A percentile compares a stretch with the other conserved stretches of the same genome.
phyloP scores from a whole-genome alignment of 768 basidiomycete genomes.

The Boletus patriciae region DNA sequence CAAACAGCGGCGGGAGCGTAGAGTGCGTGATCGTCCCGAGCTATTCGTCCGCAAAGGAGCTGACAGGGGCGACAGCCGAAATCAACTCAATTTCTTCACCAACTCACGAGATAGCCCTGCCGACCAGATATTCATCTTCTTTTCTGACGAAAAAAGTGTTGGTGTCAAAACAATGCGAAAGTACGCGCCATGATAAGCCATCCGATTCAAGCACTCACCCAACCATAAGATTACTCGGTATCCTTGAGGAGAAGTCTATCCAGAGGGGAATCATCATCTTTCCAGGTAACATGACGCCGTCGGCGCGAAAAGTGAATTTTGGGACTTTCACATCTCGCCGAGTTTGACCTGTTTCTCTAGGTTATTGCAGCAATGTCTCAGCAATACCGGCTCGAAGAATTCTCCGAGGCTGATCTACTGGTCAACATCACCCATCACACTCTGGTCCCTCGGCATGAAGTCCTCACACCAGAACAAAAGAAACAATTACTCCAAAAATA shows the following conservation, averaged over 20 bases:
- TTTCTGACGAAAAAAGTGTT: constrained; percentile 93
- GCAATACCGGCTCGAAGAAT: constrained; percentile 90
- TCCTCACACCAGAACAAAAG: constrained; percentile 85
- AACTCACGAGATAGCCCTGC: constrained; percentile 61
- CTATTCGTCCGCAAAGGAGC: constrained; percentile 5
- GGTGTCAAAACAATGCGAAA: constrained; percentile 98
- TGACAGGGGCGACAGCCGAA: constrained; percentile 56
- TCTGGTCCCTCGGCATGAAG: constrained; percentile 90
- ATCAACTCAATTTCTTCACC: constrained; percentile 88
- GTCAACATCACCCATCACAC: constrained; percentile 98
- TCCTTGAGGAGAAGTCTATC: constrained; percentile 90
- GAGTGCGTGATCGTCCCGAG: constrained; percentile 61
- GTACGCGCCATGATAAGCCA: constrained; percentile 45
- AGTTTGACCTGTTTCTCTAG: constrained; percentile 40
- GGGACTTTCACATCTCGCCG: not conserved
- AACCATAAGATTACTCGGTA: constrained; percentile 67
- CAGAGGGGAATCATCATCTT: constrained; percentile 93
- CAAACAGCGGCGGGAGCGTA: constrained; percentile 68
- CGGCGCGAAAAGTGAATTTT: constrained; percentile 80
- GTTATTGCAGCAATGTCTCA: constrained; percentile 88
- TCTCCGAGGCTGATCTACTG: constrained; percentile 92
- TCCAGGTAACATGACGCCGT: constrained; percentile 94
- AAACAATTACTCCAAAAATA: constrained; percentile 85
- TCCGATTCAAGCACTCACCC: constrained; percentile 11
- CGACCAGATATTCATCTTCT: constrained; percentile 91